phyloP scores from a whole-genome alignment of 192 early-diverging fungal genomes.

The Mortierella antarctica region DNA sequence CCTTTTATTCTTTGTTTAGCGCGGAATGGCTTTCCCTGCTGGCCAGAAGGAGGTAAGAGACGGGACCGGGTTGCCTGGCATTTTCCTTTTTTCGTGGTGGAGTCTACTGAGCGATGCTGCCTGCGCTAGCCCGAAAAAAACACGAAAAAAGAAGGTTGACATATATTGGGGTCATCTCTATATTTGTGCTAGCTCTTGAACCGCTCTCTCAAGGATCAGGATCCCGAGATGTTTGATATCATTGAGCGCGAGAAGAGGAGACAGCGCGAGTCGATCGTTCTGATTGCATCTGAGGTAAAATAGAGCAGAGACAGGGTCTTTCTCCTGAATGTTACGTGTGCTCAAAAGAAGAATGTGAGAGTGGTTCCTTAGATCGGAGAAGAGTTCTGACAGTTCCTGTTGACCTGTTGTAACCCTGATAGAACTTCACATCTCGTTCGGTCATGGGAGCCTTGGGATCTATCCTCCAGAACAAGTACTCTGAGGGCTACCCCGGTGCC shows the following conservation, averaged over 20 bases:
- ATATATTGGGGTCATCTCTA: too few species aligned
- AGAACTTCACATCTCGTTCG: constrained; percentile 97
- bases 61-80: not conserved
- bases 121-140: not conserved
- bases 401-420: not conserved
- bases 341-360: not conserved
- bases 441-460: constrained; percentile 98
- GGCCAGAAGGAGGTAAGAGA: constrained; percentile 62
- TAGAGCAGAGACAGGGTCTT: too few species aligned
- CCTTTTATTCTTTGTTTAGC: constrained; percentile 30
- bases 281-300: constrained; percentile 95
- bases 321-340: not conserved
- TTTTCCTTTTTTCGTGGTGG: not conserved
- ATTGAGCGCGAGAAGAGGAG: constrained; percentile 95
- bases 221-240: constrained; percentile 94
- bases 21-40: constrained; percentile 63
- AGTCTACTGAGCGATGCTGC: not conserved
- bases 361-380: not conserved
- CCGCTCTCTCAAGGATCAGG: constrained; percentile 75
- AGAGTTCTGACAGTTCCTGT: not conserved
- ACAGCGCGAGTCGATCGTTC: constrained; percentile 90
- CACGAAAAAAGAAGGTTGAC: too few species aligned
- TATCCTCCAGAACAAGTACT: constrained; percentile 99
- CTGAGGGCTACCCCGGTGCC: constrained; percentile 96
- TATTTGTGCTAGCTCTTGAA: constrained; percentile 73